Evolutionary conservation across 805 yeast genomes (phyloP), one percentile per base, ranked within the genome.

Genomic region (Nadsonia fulvescens): DNA sequence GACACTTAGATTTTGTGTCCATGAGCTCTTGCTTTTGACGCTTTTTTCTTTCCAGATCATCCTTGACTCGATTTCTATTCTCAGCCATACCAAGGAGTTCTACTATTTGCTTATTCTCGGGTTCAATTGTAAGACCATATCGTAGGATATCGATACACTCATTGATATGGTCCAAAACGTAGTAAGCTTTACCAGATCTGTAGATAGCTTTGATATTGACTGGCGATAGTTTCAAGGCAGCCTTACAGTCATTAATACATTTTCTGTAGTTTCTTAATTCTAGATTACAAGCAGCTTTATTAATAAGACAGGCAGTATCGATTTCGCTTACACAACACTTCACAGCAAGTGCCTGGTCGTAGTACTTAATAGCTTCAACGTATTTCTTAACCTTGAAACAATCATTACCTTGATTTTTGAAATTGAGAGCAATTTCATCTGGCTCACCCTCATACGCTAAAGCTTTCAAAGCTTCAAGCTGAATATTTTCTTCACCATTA

Each of bases 381-480:
- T 64, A 89, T 39, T 71, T 67, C 39, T 73, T 78, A 6, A 55
- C 54, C 45, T 67, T 72, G 52, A 62, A 89, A 32, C 77, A 64
- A 9, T 81, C 95, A 47, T 91, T 89, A 5, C 98, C 99, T 45
- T 86, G 95, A 33, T 66, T 71, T 36, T 82, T 81, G 56, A 83
- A 89, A 43, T 82, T 83, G 13, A 66, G 60, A 4, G 95, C 95
- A 18, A 82, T 58, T 43, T 89, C 98, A 40, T 75, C 71, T 0
- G 95, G 94, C 35, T 81, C 93, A 23, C 96, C 98, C 25, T 89
- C 98, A 43, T 79, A 82, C 0, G 91, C 93, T 38, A 89, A 56
- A 4, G 93, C 86, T 43, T 73, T 74, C 31, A 89, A 58, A 0
- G 98, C 98, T 44, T 86, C 96, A 10, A 89, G 52, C 27, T 68